Percentiles rank a stretch among this genome's conserved stretches.
These are phyloP conservation scores for Tuber aestivum DNA, from an alignment of 495 filamentous ascomycete species.

Conservation along the genomic window DNA sequence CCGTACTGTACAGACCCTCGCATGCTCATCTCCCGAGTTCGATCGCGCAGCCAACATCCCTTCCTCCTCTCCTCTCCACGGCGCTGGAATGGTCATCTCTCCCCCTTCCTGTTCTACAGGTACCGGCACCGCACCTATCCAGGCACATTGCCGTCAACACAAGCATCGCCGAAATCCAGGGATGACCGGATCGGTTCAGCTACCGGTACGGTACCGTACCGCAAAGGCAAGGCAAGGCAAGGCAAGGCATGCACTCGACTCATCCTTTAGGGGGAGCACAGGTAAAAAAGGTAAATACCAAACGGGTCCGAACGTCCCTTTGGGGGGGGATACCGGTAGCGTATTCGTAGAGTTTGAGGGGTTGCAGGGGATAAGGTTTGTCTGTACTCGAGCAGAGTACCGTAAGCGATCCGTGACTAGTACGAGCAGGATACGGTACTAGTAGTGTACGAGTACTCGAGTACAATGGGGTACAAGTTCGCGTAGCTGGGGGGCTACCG, in stretches of 20 bases:
- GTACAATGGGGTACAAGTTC: not conserved
- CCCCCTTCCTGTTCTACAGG: not conserved
- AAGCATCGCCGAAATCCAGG: not conserved
- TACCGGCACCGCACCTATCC: not conserved
- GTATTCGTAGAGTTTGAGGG: not conserved
- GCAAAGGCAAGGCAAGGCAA: not conserved
- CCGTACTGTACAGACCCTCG: not conserved
- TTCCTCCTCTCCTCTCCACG: not conserved
- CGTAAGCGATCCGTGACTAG: no score
- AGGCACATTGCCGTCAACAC: not conserved
- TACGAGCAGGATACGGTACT: no score
- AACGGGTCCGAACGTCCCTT: not conserved
- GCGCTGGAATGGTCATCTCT: not conserved
- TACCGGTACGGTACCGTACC: no score
- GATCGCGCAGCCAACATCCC: not conserved
- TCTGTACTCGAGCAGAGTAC: not conserved
- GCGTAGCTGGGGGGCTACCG: no score
- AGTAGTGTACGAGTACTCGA: no score
- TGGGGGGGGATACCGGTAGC: conserved; percentile 1
- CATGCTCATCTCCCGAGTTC: not conserved
- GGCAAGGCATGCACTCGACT: not conserved
- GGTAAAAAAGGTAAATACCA: not conserved
- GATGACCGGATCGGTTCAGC: not conserved
- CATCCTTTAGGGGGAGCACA: not conserved
- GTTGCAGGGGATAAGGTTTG: not conserved